Base-by-base conservation (phyloP, 1,284 basidiomycete genomes). In the Rhizoctonia solani region DNA sequence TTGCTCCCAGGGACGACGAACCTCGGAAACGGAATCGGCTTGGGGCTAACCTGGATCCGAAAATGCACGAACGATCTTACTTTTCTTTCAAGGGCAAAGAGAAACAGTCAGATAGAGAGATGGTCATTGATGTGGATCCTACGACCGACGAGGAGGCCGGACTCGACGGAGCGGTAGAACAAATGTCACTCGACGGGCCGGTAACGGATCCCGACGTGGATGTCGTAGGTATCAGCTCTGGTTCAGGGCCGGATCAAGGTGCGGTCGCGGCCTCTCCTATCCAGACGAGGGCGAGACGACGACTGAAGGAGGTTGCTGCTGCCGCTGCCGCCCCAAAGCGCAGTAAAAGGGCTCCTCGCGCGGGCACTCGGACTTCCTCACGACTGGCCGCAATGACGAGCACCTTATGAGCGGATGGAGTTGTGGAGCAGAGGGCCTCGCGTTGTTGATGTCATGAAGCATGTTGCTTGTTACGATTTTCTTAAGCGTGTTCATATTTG, bases 121-220 rank as follows among this genome's bases (percentile, higher is more conserved):
- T 50, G 46, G 41, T 8, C 37, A 16, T 63, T 16, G 58, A 63
- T n/a, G 30, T 63, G 8, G 58, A 52, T 29, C 21, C 47, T 19
- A 19, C 8, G 44, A 47, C 21, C 19, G 58, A 63, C 2, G 56
- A 59, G 19, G 42, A 34, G n/a, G n/a, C n/a, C n/a, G n/a, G n/a
- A n/a, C n/a, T 63, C 21, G 58, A 63, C 32, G 58, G 58, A 4
- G 58, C 58, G 32, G 58, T 63, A 6, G 58, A 37, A 9, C 58
- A 63, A 3, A 63, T 63, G 58, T 63, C 58, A 21, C 58, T 63
- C 14, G 56, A 58, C 19, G 30, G 44, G 14, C 46, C 44, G 13
- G 42, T 13, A 3, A 21, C 8, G 9, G 58, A 63, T 39, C 25
- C 46, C n/a, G 58, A 63, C n/a, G 37, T 49, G 32, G 58, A 63